Conservation (phyloP, 257 asterid genomes). For the Solanum bulbocastanum region DNA sequence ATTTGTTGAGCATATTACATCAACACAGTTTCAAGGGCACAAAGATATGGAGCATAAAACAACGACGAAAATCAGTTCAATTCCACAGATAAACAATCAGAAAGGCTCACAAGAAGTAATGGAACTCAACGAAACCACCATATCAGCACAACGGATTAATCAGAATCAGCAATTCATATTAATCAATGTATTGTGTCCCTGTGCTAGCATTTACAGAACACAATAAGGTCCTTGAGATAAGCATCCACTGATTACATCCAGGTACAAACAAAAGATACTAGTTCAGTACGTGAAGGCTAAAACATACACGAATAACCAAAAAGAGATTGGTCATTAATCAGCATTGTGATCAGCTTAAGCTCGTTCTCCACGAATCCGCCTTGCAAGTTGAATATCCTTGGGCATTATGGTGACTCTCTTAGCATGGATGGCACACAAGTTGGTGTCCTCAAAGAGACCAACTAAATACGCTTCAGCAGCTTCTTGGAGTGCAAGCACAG, state of each 20-base stretch:
- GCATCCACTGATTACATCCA: background rate
- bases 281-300: background rate
- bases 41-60: background rate
- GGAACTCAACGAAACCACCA: background rate
- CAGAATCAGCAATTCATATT: background rate
- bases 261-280: background rate
- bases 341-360: constrained; percentile 17
- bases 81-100: too few relatives aligned
- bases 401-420: background rate
- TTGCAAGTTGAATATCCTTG: constrained; percentile 59
- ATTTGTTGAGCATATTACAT: background rate
- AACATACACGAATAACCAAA: background rate
- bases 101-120: background rate
- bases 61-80: too few relatives aligned
- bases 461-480: constrained; percentile 74
- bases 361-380: constrained; percentile 79
- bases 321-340: background rate
- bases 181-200: background rate
- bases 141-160: background rate
- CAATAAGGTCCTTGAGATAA: background rate
- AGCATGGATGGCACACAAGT: constrained; percentile 37
- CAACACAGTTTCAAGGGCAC: background rate
- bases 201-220: background rate
- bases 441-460: constrained; percentile 70
- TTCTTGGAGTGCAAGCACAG: constrained; percentile 60